Conservation (phyloP, 192 early-diverging fungal genomes). For the Podila verticillata region DNA sequence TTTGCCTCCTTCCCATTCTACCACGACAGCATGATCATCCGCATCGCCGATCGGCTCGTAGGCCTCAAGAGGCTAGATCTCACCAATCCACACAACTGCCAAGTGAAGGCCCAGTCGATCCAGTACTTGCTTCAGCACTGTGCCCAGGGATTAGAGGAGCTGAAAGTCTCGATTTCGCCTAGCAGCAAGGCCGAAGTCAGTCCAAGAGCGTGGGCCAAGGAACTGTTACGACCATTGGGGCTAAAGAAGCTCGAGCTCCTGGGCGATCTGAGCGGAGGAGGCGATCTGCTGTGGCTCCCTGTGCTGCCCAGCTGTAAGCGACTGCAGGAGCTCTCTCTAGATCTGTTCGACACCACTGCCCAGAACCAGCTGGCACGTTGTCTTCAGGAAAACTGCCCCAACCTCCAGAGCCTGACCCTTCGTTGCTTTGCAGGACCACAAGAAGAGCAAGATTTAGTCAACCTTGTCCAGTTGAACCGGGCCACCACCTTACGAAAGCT, state of each 20-base stretch:
- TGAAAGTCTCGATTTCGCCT: slow-evolving; percentile 28
- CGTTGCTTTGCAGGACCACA: slow-evolving; percentile 25
- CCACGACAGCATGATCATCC: slow-evolving; percentile 18
- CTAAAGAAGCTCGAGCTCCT: slow-evolving; percentile 15
- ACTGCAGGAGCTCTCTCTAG: slow-evolving; percentile 2
- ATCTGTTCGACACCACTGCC: slow-evolving; percentile 9
- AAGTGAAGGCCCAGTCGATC: slow-evolving; percentile 17
- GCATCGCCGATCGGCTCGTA: slow-evolving; percentile 12
- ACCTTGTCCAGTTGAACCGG: slow-evolving; percentile 12
- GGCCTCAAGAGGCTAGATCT: slow-evolving; percentile 21
- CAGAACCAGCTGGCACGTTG: slow-evolving; percentile 7
- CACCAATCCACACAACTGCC: slow-evolving; percentile 20
- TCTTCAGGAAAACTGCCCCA: slow-evolving; percentile 14
- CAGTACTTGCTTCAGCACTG: slow-evolving; percentile 30
- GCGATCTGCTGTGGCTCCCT: slow-evolving; percentile 25
- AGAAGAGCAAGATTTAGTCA: slow-evolving; percentile 22
- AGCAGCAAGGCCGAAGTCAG: slow-evolving; percentile 1
- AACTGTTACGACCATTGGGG: neutral
- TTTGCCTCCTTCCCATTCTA: slow-evolving; percentile 35
- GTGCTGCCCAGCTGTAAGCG: slow-evolving; percentile 7
- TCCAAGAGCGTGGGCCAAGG: no score
- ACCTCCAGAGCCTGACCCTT: slow-evolving; percentile 13
- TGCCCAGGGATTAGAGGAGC: slow-evolving; percentile 24
- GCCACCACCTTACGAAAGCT: slow-evolving; percentile 11
- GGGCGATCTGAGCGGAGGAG: slow-evolving; percentile 31